Conservation (phyloP, 306 rosid species). For the Elaeagnus macrophylla region DNA sequence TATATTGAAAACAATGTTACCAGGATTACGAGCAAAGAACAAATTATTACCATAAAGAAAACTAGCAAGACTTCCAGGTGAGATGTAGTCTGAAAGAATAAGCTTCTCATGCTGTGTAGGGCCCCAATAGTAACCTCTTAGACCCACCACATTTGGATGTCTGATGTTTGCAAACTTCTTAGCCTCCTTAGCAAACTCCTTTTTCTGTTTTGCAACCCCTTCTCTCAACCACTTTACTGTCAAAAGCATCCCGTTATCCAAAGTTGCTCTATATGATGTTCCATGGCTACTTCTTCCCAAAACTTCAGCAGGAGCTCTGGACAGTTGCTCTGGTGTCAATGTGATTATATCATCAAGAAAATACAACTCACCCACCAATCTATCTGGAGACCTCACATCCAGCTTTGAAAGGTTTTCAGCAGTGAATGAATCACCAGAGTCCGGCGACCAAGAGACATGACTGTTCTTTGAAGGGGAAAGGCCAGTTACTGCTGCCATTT, state of each 20-base stretch:
- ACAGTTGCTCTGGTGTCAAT: constrained; percentile 80
- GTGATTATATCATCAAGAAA: constrained; percentile 79
- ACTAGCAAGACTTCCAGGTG: constrained; percentile 88
- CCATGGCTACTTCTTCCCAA: constrained; percentile 98
- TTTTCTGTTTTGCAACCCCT: constrained; percentile 97
- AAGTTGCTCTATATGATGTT: constrained; percentile 85
- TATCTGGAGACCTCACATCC: constrained; percentile 83
- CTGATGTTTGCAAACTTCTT: constrained; percentile 88
- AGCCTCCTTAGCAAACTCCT: constrained; percentile 93
- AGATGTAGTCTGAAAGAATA: constrained; percentile 83
- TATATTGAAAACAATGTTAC: not conserved
- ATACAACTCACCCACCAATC: constrained; percentile 81
- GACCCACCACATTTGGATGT: constrained; percentile 92
- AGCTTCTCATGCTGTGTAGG: constrained; percentile 99
- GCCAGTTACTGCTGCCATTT: constrained; percentile 47
- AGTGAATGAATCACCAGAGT: constrained; percentile 62
- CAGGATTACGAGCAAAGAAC: constrained; percentile 12
- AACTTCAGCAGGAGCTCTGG: constrained; percentile 96
- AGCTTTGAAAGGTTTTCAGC: constrained; percentile 68
- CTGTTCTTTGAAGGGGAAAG: constrained; percentile 82
- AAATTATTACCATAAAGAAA: constrained; percentile 77
- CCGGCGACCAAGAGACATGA: constrained; percentile 89
- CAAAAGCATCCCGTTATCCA: constrained; percentile 67
- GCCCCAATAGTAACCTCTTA: constrained; percentile 98
- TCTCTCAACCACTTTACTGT: constrained; percentile 98